Evolutionary conservation across 805 yeast genomes (phyloP).

Genomic region (Wickerhamomyces subpelliculosus): DNA sequence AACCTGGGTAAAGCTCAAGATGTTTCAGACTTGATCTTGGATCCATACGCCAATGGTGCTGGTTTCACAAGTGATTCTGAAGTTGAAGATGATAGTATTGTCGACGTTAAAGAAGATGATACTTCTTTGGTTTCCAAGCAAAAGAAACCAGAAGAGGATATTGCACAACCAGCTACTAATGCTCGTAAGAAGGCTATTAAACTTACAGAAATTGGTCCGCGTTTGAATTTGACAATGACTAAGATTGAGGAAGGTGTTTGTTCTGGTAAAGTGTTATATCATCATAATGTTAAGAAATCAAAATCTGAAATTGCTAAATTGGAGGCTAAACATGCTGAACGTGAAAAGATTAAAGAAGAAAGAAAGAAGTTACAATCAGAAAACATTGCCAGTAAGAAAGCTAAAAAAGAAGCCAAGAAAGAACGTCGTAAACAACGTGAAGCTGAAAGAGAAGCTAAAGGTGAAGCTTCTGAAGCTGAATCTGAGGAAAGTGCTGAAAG

Average conservation of each 20-base stretch:
- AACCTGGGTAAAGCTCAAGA: slow-evolving; percentile 61
- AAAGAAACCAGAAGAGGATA: slow-evolving; percentile 16
- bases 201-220: slow-evolving; percentile 88
- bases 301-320: slow-evolving; percentile 50
- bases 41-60: slow-evolving; percentile 70
- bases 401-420: slow-evolving; percentile 65
- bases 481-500: slow-evolving; percentile 7
- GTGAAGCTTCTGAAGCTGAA: slow-evolving; percentile 8
- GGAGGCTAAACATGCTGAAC: slow-evolving; percentile 60
- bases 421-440: slow-evolving; percentile 54
- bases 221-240: slow-evolving; percentile 64
- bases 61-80: slow-evolving; percentile 88
- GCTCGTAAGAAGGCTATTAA: slow-evolving; percentile 76
- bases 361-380: slow-evolving; percentile 75
- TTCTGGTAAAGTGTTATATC: slow-evolving; percentile 82
- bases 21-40: slow-evolving; percentile 76
- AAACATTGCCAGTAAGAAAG: slow-evolving; percentile 69
- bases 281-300: slow-evolving; percentile 60
- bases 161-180: slow-evolving; percentile 16
- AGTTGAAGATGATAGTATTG: slow-evolving; percentile 84
- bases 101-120: slow-evolving; percentile 41
- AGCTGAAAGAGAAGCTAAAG: slow-evolving; percentile 16
- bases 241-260: slow-evolving; percentile 94
- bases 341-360: slow-evolving; percentile 54
- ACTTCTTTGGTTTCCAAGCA: slow-evolving; percentile 12